These are phyloP conservation scores for Candida adriatica DNA, from an alignment of 805 yeast genomes.

Conservation along the genomic window DNA sequence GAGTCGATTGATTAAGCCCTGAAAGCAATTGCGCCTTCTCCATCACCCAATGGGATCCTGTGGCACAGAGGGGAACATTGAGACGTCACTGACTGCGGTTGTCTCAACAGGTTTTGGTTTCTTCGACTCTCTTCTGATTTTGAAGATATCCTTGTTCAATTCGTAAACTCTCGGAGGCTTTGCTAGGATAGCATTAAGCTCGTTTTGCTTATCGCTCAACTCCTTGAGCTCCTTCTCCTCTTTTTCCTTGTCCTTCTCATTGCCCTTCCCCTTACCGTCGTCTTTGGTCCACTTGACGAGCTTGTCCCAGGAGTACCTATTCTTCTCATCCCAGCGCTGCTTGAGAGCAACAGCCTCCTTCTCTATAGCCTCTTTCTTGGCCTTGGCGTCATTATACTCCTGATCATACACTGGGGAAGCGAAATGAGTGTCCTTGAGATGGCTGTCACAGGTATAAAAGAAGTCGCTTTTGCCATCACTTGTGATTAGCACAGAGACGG, in stretches of 20 bases:
- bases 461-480: slow-evolving; percentile 18
- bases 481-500: slow-evolving; percentile 20
- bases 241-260: slow-evolving; percentile 13
- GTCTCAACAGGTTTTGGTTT: slow-evolving; percentile 20
- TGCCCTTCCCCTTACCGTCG: slow-evolving; percentile 3
- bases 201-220: slow-evolving; percentile 3
- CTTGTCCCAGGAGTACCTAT: slow-evolving; percentile 22
- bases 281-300: slow-evolving; percentile 14
- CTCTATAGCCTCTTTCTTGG: slow-evolving; percentile 16
- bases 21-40: not conserved
- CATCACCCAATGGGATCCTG: slow-evolving; percentile 1
- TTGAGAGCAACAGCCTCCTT: slow-evolving; percentile 16
- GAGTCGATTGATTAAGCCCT: too few relatives aligned
- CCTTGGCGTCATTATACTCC: slow-evolving; percentile 17
- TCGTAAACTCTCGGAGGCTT: slow-evolving; percentile 30
- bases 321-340: slow-evolving; percentile 23
- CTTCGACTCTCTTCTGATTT: slow-evolving; percentile 28
- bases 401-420: slow-evolving; percentile 18
- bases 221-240: slow-evolving; percentile 15
- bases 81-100: slow-evolving; percentile 13
- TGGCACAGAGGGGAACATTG: slow-evolving; percentile 31
- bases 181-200: slow-evolving; percentile 17
- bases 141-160: slow-evolving; percentile 34
- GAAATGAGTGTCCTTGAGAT: slow-evolving; percentile 18
- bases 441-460: slow-evolving; percentile 23